These are phyloP conservation scores for Casuarina glauca DNA, from an alignment of 306 rosid species.

Conservation along the genomic window DNA sequence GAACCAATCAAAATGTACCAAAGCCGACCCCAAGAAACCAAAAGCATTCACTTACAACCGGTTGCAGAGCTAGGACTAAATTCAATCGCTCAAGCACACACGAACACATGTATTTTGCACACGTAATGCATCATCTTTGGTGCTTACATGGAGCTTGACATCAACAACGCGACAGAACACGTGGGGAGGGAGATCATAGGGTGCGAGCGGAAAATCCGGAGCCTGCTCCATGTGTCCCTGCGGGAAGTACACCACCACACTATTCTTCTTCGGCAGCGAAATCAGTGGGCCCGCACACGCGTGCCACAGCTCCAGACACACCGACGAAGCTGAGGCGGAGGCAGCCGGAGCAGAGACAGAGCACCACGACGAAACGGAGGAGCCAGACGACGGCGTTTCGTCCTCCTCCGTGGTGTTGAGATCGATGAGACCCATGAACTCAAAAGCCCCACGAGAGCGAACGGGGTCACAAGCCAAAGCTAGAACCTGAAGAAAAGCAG, in stretches of 20 bases:
- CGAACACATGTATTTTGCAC: neutral
- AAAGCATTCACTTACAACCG: constrained; percentile 15
- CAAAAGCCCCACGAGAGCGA: neutral
- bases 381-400: constrained; percentile 61
- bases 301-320: constrained; percentile 97
- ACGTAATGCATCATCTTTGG: neutral
- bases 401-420: constrained; percentile 97
- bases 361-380: constrained; percentile 51
- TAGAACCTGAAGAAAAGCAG: constrained; percentile 4
- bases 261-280: constrained; percentile 87
- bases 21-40: constrained; percentile 15
- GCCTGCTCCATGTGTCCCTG: constrained; percentile 87
- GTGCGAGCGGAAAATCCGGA: constrained; percentile 65
- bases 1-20: constrained; percentile 20
- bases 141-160: constrained; percentile 86
- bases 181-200: constrained; percentile 74
- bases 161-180: constrained; percentile 91
- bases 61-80: neutral
- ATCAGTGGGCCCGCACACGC: constrained; percentile 97
- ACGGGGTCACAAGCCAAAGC: constrained; percentile 20
- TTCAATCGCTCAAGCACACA: neutral
- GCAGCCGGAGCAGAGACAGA: constrained; percentile 50
- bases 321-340: constrained; percentile 45
- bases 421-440: constrained; percentile 85
- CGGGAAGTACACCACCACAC: constrained; percentile 79